Evolutionary conservation across 2,329 filamentous ascomycete species (phyloP), one percentile per base, ranked within the genome.

Genomic region (Phyllosticta paracitricarpa): DNA sequence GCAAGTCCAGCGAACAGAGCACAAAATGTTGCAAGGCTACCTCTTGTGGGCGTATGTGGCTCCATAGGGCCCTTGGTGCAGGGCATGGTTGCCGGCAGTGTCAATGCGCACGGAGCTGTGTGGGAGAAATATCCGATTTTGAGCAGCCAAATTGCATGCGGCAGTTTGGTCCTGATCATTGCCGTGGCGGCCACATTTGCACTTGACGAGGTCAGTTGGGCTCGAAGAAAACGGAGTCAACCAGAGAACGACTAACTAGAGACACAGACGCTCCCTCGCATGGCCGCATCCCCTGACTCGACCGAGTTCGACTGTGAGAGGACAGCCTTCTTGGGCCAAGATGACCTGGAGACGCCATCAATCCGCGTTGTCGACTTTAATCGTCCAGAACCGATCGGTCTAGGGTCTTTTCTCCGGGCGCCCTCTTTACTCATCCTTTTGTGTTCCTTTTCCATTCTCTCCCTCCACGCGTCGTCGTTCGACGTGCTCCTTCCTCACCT

Each of bases 401-500:
- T 79, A 62, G 66, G 68, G 53, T 75, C 79, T 56, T 77, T 79
- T 64, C 69, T 79, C 59, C 74, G 74, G 19, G 77, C 77, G 0
- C 78, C 78, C 2, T 78, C 77, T 1, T 69, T 80, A 19, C 66
- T 77, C 62, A 66, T 78, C 63, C 68, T 80, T 33, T 67, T 82
- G 67, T 68, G 78, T 64, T 80, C 79, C 4, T 79, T 78, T 64
- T 81, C 78, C 28, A 79, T 80, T 48, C 79, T 80, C 35, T 83
- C 81, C n/a, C 80, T 80, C 67, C 83, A 82, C 59, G 79, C 79
- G 12, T 79, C 77, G 2, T 81, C 81, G 54, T 84, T 79, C 62
- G 77, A 79, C 61, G 73, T 77, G 24, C 70, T 80, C 4, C 74
- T 79, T 2, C 77, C 77, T 4, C 77, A 79, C 63, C 72, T 79